Percentiles rank a stretch among this genome's conserved stretches.
Conservation (phyloP, 768 basidiomycete genomes). For the Suillus luteus region DNA sequence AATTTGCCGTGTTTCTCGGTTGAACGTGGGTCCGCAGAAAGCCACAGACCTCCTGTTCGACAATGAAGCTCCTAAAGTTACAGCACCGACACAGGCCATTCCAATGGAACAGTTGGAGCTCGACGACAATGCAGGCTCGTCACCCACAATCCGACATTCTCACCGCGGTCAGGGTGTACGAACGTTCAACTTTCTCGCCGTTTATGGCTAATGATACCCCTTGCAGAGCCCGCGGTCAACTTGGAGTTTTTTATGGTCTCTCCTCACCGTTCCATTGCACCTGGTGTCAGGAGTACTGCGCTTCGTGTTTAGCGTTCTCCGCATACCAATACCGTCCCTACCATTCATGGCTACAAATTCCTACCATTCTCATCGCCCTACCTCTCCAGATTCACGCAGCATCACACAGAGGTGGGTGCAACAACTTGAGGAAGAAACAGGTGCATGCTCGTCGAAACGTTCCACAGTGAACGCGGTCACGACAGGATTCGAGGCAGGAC, state of each 20-base stretch:
- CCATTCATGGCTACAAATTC: constrained; percentile 51
- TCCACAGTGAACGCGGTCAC: constrained; percentile 37
- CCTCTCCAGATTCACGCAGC: constrained; percentile 44
- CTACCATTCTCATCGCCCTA: constrained; percentile 42
- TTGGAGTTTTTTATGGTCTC: constrained; percentile 44
- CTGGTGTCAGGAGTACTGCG: constrained; percentile 61
- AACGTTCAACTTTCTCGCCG: constrained; percentile 16
- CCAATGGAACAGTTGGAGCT: constrained; percentile 47
- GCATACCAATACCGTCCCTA: constrained; percentile 64
- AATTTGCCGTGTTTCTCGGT: no score
- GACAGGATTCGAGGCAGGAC: constrained; percentile 41
- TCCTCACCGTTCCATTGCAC: constrained; percentile 62
- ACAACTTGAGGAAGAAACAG: constrained; percentile 83
- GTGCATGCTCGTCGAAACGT: constrained; percentile 61
- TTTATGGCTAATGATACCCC: constrained; percentile 14
- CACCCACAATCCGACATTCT: constrained; percentile 12
- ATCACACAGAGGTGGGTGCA: constrained; percentile 78
- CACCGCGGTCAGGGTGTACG: constrained; percentile 23
- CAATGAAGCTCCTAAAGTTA: neutral
- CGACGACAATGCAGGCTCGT: constrained; percentile 51
- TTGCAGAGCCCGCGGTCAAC: constrained; percentile 20
- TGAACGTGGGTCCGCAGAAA: constrained; percentile 1
- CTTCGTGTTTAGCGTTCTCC: constrained; percentile 66
- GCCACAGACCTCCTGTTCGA: constrained; percentile 15
- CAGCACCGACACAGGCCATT: neutral